Conservation (phyloP, 2,329 filamentous ascomycete genomes). For the Penicillium vulpinum region DNA sequence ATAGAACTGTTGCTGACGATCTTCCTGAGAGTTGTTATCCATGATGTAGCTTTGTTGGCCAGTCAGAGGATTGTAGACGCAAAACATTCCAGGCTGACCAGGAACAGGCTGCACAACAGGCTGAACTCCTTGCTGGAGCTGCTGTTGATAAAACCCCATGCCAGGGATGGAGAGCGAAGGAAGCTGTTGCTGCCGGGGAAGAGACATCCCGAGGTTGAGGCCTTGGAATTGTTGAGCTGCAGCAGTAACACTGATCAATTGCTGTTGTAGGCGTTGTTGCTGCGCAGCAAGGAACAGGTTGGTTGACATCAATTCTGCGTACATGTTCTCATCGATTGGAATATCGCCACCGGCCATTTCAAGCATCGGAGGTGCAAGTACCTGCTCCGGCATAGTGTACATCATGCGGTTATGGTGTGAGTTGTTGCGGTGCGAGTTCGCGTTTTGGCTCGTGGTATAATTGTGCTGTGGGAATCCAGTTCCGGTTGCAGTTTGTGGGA, state of each 20-base stretch:
- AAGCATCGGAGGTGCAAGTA: slow-evolving; percentile 68
- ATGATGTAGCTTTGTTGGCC: slow-evolving; percentile 81
- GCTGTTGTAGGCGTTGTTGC: slow-evolving; percentile 92
- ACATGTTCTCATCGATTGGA: slow-evolving; percentile 79
- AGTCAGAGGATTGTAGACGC: slow-evolving; percentile 81
- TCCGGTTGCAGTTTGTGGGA: slow-evolving; percentile 62
- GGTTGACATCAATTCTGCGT: slow-evolving; percentile 85
- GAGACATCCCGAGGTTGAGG: slow-evolving; percentile 61
- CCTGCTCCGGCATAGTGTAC: slow-evolving; percentile 78
- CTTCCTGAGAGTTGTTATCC: slow-evolving; percentile 62
- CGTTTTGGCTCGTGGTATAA: slow-evolving; percentile 34
- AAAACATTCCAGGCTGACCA: slow-evolving; percentile 73
- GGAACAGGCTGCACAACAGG: slow-evolving; percentile 63
- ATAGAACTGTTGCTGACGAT: slow-evolving; percentile 35
- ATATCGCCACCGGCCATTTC: slow-evolving; percentile 66
- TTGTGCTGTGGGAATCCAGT: slow-evolving; percentile 52
- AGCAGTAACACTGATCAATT: slow-evolving; percentile 79
- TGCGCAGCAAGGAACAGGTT: slow-evolving; percentile 92
- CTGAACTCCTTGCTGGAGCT: slow-evolving; percentile 66
- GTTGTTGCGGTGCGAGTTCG: slow-evolving; percentile 33
- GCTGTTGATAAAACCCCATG: slow-evolving; percentile 63
- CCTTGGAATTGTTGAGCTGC: slow-evolving; percentile 80
- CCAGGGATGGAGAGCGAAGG: slow-evolving; percentile 54
- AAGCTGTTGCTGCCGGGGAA: slow-evolving; percentile 51
- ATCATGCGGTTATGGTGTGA: slow-evolving; percentile 52